Base-by-base conservation (phyloP, 2,329 filamentous ascomycete genomes). In the Botrytis deweyae region DNA sequence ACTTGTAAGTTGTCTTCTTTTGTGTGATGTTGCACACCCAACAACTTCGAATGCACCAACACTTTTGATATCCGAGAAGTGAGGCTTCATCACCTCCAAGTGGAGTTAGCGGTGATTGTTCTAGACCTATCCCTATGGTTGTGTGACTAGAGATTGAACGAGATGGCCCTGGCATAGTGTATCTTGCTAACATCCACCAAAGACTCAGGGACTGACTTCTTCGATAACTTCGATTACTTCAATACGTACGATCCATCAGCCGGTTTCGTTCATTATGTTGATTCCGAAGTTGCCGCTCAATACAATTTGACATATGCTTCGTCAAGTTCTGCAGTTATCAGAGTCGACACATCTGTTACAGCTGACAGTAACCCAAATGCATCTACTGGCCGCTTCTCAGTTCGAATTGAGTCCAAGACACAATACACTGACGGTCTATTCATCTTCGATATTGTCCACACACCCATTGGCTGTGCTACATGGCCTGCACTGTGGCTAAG, bases 301-400 rank as follows among this genome's bases (percentile, higher is more conserved):
- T 75, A 87, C 84, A 92, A 92, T 81, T 85, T 92, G 46, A 92
- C 91, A 0, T 88, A 88, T 77, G 88, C 89, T 9, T 85, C 86
- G 1, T 78, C 83, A 1, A 81, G 82, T 58, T 84, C 87, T 0
- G 89, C 89, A 16, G 78, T 92, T 29, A 80, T 92, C 44, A 84
- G 83, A 62, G 90, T 92, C 68, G 90, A 92, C 79, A 89, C 88
- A 18, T 85, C 84, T 2, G 87, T 89, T 25, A 85, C 85, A 14
- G 86, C 84, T 3, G 75, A 78, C 2, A 86, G 86, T 4, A 88
- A 85, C 0, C 90, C 89, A 86, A 36, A 92, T 88, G 90, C 79
- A 29, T 78, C 77, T 1, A 79, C 78, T 10, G 80, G 80, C 42
- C 78, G 80, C 5, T 78, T 79, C 72, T 80, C 79, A 25, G 78